Evolutionary conservation across 73 alveolate species (phyloP), one percentile per base, ranked within the genome.

Genomic region (Blepharisma japonicum): DNA sequence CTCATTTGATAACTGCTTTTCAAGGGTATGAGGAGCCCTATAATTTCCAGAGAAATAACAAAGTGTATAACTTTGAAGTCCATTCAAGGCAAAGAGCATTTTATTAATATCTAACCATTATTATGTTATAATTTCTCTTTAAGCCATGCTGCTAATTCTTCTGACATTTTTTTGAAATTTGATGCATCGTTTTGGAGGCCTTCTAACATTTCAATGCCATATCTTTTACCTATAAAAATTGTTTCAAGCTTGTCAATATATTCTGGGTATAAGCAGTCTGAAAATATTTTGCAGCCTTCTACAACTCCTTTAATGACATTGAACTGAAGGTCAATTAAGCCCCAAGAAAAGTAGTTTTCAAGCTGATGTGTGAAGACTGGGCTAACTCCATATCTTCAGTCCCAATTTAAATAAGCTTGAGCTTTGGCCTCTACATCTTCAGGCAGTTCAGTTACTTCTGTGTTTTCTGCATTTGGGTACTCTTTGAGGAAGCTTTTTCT

Each of bases 331-430:
- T 91, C 97, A 6, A 91, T 45, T 14, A 76, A 61, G 18, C 96
- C 98, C 96, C 97, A 91, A n/a, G 84, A 82, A 71, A 93, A 91
- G 67, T 88, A 88, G 68, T 78, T 86, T 71, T 93, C 97, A 25
- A 93, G 68, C 72, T 77, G 71, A 48, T 88, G 84, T 5, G 94
- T 77, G 76, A 93, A 93, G 6, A 82, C 48, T 27, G 98, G 98
- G 46, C 95, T 83, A 68, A 84, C 83, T n/a, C 96, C 95, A 81
- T 82, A 93, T 9, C 89, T 49, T 97, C 98, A 93, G 47, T 93
- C 94, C 96, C 97, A 91, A 9, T 88, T 74, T 23, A 78, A 42
- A 23, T 79, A 70, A 32, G 68, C 81, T 23, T 86, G 92, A 68
- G 85, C 89, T 90, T 77, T 82, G 0, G 87, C 71, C 48, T 89